Conservation (phyloP, 2,329 filamentous ascomycete genomes). For the Botrytis galanthina region DNA sequence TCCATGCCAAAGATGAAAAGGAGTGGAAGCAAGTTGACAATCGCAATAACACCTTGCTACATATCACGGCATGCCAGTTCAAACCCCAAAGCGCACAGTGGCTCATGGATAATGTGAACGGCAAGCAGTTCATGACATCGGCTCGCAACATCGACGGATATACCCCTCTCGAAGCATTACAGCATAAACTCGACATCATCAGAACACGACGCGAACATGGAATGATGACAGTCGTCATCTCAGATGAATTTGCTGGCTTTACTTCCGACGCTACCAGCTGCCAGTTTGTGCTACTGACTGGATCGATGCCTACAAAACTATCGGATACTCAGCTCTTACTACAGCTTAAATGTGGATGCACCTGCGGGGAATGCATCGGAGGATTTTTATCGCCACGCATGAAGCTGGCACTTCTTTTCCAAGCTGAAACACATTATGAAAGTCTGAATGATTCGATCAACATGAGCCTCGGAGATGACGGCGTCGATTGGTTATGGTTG, state of each 20-base stretch:
- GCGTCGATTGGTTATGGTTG: not conserved
- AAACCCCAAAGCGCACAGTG: slow-evolving; percentile 29
- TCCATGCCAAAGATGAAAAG: not conserved
- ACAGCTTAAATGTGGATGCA: slow-evolving; percentile 41
- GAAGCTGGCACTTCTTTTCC: slow-evolving; percentile 35
- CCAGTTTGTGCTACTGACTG: slow-evolving; percentile 32
- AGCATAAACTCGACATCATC: slow-evolving; percentile 28
- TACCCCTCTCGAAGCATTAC: slow-evolving; percentile 39
- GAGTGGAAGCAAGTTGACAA: slow-evolving; percentile 25
- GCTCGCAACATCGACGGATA: slow-evolving; percentile 38
- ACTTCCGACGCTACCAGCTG: slow-evolving; percentile 33
- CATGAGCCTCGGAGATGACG: not conserved
- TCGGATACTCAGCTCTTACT: not conserved
- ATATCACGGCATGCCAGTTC: slow-evolving; percentile 22
- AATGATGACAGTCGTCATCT: slow-evolving; percentile 25
- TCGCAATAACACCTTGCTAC: slow-evolving; percentile 25
- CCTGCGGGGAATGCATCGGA: slow-evolving; percentile 40
- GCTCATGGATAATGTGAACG: slow-evolving; percentile 34
- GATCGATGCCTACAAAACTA: not conserved
- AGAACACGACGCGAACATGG: slow-evolving; percentile 29
- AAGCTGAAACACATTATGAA: slow-evolving; percentile 33
- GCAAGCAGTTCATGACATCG: slow-evolving; percentile 22
- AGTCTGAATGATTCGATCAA: not conserved
- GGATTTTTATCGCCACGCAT: slow-evolving; percentile 43
- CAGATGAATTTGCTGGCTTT: slow-evolving; percentile 40